These are phyloP conservation scores for Hemileia vastatrix DNA, from an alignment of 1,284 basidiomycete genomes.

Conservation along the genomic window DNA sequence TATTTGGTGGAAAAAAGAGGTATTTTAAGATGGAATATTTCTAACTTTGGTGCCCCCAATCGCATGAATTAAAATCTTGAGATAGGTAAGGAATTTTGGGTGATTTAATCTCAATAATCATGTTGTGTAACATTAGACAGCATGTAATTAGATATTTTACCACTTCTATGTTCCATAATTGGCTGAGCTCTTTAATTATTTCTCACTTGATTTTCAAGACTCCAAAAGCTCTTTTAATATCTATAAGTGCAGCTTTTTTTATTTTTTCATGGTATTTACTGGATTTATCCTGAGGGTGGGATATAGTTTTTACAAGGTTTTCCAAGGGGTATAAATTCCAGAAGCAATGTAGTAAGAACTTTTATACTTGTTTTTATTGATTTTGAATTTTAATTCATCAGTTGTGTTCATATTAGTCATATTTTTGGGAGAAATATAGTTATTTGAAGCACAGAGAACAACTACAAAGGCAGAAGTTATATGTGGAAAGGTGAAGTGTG, in stretches of 20 bases:
- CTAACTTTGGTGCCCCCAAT: too few species aligned
- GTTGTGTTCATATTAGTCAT: too few species aligned
- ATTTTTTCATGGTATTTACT: neutral
- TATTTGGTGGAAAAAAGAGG: too few species aligned
- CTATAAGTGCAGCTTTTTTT: neutral
- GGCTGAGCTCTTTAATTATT: neutral
- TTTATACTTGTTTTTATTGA: neutral
- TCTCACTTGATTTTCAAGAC: neutral
- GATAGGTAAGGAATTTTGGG: too few species aligned
- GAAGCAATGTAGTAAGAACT: neutral
- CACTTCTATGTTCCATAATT: neutral
- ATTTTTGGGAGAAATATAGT: too few species aligned
- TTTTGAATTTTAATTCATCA: neutral
- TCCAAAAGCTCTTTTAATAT: constrained; percentile 8
- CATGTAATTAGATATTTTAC: neutral
- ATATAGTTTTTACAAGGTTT: neutral
- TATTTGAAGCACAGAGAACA: too few species aligned
- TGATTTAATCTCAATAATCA: too few species aligned
- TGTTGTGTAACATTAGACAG: constrained; percentile 5
- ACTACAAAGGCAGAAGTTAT: too few species aligned
- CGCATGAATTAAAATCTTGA: too few species aligned
- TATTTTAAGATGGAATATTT: too few species aligned
- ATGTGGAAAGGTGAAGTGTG: too few species aligned
- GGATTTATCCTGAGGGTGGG: neutral
- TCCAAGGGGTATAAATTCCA: neutral